phyloP scores from a whole-genome alignment of 208 protist genomes.

The Vickermania ingenoplastis region DNA sequence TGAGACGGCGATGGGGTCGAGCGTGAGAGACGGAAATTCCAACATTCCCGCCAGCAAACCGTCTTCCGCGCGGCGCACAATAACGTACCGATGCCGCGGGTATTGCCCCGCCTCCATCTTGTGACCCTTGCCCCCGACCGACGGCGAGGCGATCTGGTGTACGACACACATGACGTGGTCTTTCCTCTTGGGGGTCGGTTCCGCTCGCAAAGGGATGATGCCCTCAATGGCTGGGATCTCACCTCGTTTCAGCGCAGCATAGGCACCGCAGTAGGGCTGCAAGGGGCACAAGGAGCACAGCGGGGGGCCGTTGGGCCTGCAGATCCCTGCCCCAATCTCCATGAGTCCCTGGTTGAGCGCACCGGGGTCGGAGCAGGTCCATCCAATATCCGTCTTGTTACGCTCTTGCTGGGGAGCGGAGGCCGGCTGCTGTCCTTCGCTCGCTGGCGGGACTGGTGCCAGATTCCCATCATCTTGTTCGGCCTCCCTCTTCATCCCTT shows the following conservation, averaged over 20 bases:
- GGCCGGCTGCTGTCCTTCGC: conserved; percentile 7
- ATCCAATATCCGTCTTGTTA: neutral
- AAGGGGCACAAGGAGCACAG: conserved; percentile 71
- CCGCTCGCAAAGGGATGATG: conserved; percentile 59
- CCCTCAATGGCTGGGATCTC: conserved; percentile 64
- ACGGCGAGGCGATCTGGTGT: no score
- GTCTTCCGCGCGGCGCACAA: conserved; percentile 29
- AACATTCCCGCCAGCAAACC: conserved; percentile 81
- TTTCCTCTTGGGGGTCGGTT: conserved; percentile 23
- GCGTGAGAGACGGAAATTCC: conserved; percentile 59
- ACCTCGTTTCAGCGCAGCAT: conserved; percentile 17
- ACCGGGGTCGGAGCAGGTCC: conserved; percentile 22
- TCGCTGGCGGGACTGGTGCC: neutral
- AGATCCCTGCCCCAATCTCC: conserved; percentile 87
- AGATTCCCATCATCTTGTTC: neutral
- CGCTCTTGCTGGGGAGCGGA: no score
- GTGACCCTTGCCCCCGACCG: no score
- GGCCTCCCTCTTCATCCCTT: conserved; percentile 10
- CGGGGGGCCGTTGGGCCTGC: conserved; percentile 56
- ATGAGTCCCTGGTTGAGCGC: conserved; percentile 90
- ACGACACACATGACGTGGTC: conserved; percentile 64
- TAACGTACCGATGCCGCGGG: no score
- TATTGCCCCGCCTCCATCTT: no score
- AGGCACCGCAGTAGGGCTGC: conserved; percentile 36
- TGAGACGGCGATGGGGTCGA: no score